Evolutionary conservation across 148 eudicot genomes (phyloP).

Genomic region (Chenopodium quinoa): DNA sequence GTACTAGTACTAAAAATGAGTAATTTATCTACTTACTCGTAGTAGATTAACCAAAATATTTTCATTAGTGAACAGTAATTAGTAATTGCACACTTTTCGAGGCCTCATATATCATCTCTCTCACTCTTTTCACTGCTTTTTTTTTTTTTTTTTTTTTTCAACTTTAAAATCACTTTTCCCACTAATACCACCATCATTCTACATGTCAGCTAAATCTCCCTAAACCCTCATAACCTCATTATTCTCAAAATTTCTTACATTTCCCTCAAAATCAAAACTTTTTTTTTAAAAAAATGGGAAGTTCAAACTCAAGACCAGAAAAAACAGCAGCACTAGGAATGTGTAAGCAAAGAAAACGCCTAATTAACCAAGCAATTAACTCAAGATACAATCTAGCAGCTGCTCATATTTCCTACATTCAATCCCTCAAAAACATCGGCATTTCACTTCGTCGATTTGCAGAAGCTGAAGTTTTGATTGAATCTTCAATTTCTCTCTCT

Average conservation of each 20-base stretch:
- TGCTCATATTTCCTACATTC: conserved; percentile 69
- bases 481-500: conserved; percentile 43
- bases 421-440: conserved; percentile 68
- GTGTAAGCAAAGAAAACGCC: conserved; percentile 68
- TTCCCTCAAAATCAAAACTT: background rate
- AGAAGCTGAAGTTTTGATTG: conserved; percentile 60
- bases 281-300: conserved; percentile 36
- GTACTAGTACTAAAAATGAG: no score
- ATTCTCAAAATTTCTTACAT: background rate
- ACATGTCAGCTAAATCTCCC: conserved; percentile 12
- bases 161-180: background rate
- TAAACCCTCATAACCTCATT: background rate
- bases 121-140: background rate
- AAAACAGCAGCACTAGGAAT: conserved; percentile 60
- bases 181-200: conserved; percentile 29
- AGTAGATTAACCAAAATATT: no score
- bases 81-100: background rate
- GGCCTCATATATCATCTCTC: background rate
- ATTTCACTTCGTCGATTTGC: conserved; percentile 70
- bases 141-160: conserved; percentile 1
- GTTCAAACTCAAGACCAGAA: conserved; percentile 57
- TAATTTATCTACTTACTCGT: no score
- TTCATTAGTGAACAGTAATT: no score
- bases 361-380: conserved; percentile 73
- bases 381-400: conserved; percentile 85